Percentiles rank a stretch among this genome's conserved stretches.
Conservation (phyloP, 1,139 yeast species). For the Kodamaea ohmeri region DNA sequence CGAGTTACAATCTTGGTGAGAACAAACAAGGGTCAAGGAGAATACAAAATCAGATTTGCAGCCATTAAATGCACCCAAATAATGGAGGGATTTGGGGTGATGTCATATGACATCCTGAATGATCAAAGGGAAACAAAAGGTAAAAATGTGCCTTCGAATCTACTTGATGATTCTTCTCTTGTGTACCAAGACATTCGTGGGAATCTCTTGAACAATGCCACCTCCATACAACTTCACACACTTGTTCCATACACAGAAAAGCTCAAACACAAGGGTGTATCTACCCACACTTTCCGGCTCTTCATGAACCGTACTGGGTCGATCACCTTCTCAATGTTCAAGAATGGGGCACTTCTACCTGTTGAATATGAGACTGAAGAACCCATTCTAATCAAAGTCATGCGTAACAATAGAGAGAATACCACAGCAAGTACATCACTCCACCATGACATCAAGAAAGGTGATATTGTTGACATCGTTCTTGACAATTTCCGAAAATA, state of each 20-base stretch:
- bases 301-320: constrained; percentile 25
- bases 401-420: background rate
- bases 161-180: constrained; percentile 6
- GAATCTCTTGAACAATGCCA: constrained; percentile 6
- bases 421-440: background rate
- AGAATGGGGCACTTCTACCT: constrained; percentile 21
- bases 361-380: constrained; percentile 17
- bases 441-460: constrained; percentile 19
- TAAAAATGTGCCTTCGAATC: background rate
- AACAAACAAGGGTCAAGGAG: constrained; percentile 15
- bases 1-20: constrained; percentile 27
- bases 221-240: constrained; percentile 9
- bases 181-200: constrained; percentile 11
- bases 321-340: constrained; percentile 28
- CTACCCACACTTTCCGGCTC: constrained; percentile 23
- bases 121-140: background rate
- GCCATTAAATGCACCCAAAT: constrained; percentile 30
- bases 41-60: constrained; percentile 24
- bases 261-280: constrained; percentile 13
- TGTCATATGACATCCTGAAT: constrained; percentile 19
- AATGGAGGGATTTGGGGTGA: constrained; percentile 27
- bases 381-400: constrained; percentile 18
- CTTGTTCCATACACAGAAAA: constrained; percentile 18
- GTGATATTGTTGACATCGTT: constrained; percentile 30
- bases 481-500: constrained; percentile 25